Conservation (phyloP, 306 rosid species). For the Cercis canadensis region DNA sequence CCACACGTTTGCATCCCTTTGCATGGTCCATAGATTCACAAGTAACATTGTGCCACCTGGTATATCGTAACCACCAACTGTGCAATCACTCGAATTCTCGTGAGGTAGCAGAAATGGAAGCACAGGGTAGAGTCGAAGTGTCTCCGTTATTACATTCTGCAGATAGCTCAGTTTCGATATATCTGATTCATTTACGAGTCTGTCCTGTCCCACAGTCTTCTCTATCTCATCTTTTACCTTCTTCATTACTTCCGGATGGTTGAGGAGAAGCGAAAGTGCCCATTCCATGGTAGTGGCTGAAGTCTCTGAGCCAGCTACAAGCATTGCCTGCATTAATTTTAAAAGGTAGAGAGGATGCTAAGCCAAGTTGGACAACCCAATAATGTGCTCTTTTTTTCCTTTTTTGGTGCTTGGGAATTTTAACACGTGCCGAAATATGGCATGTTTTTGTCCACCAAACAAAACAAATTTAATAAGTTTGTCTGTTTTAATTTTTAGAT, state of each 20-base stretch:
- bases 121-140: conserved; percentile 29
- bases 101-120: conserved; percentile 39
- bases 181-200: conserved; percentile 32
- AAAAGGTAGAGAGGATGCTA: background rate
- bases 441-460: too few species aligned
- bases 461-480: too few species aligned
- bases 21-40: conserved; percentile 46
- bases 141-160: conserved; percentile 37
- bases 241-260: conserved; percentile 37
- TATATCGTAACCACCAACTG: conserved; percentile 31
- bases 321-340: conserved; percentile 16
- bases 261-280: conserved; percentile 44
- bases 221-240: conserved; percentile 33
- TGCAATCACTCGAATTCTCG: conserved; percentile 33
- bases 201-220: conserved; percentile 13
- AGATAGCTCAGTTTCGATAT: conserved; percentile 25
- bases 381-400: too few species aligned
- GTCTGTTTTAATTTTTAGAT: too few species aligned
- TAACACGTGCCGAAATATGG: too few species aligned
- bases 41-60: conserved; percentile 34
- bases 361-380: background rate
- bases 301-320: conserved; percentile 40
- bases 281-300: conserved; percentile 46
- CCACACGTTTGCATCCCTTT: conserved; percentile 42
- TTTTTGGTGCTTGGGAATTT: too few species aligned